phyloP scores from a whole-genome alignment of 306 rosid species.

The Sophora flavescens region DNA sequence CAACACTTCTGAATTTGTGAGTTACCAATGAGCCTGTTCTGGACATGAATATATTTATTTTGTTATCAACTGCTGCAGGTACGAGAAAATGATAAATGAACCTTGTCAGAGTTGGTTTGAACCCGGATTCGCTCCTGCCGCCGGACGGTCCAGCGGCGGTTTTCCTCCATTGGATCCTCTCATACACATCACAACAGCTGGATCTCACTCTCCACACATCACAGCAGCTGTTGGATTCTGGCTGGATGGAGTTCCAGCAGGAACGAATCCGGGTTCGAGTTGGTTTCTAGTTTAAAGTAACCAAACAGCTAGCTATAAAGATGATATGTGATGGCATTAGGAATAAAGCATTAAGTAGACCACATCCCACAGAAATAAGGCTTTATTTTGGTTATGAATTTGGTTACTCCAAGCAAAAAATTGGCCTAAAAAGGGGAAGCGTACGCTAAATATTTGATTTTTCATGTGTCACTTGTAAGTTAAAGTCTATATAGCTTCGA shows the following conservation, averaged over 20 bases:
- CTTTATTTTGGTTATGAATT: conserved; percentile 14
- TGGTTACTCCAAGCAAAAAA: conserved; percentile 40
- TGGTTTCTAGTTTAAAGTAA: too few species aligned
- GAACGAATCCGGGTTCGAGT: too few species aligned
- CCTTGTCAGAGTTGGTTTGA: conserved; percentile 10
- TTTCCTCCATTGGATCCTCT: too few species aligned
- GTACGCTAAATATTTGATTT: conserved; percentile 23
- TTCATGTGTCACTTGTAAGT: conserved; percentile 45
- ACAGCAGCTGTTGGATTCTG: too few species aligned
- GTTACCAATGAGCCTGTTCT: conserved; percentile 31
- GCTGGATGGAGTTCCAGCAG: too few species aligned
- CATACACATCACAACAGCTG: too few species aligned
- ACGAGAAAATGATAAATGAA: not conserved
- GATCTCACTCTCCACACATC: too few species aligned
- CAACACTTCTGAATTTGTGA: conserved; percentile 37
- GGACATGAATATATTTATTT: conserved; percentile 33
- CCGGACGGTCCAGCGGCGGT: too few species aligned
- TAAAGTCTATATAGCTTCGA: conserved; percentile 21
- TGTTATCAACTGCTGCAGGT: too few species aligned
- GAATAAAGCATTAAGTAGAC: not conserved
- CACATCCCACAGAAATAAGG: conserved; percentile 9
- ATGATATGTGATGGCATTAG: too few species aligned
- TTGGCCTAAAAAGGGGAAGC: not conserved
- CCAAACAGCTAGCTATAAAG: too few species aligned
- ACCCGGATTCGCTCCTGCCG: too few species aligned